Evolutionary conservation across 352 stramenopile species (phyloP).

Genomic region (Halophytophthora polymorphica): DNA sequence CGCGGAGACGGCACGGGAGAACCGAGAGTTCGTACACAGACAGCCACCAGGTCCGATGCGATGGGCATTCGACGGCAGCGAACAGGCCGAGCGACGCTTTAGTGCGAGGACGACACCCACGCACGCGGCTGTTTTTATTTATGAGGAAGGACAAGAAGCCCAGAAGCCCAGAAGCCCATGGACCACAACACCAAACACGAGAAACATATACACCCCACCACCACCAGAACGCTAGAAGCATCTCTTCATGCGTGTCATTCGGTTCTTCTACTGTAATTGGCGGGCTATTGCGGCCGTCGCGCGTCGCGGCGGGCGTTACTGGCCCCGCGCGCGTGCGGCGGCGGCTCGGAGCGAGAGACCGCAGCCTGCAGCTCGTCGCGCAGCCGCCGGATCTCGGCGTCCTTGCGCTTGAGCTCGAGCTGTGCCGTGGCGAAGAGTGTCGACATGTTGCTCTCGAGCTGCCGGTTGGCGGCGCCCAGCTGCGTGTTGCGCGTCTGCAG

Average conservation of each 20-base stretch:
- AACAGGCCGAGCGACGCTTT: constrained; percentile 21
- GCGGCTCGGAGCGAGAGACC: neutral
- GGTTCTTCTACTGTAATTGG: no score
- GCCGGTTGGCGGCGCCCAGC: constrained; percentile 52
- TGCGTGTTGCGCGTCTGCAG: constrained; percentile 62
- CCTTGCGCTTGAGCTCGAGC: constrained; percentile 74
- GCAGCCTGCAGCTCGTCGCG: constrained; percentile 40
- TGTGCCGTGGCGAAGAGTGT: constrained; percentile 71
- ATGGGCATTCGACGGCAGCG: constrained; percentile 37
- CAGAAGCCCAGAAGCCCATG: constrained; percentile 18
- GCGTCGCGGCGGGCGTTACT: no score
- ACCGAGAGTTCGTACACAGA: constrained; percentile 34
- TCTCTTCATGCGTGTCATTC: no score
- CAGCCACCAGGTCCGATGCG: constrained; percentile 33
- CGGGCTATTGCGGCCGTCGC: no score
- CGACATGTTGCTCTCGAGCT: constrained; percentile 74
- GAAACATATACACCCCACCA: constrained; percentile 1
- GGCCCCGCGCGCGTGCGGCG: no score
- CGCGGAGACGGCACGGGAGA: constrained; percentile 17
- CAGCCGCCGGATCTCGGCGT: constrained; percentile 71
- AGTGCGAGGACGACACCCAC: constrained; percentile 29
- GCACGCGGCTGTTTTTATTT: constrained; percentile 40
- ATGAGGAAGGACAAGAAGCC: constrained; percentile 30
- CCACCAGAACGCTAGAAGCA: no score
- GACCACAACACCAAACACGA: constrained; percentile 3